Evolutionary conservation across 768 basidiomycete genomes (phyloP).

Genomic region (Lyophyllum semitale): DNA sequence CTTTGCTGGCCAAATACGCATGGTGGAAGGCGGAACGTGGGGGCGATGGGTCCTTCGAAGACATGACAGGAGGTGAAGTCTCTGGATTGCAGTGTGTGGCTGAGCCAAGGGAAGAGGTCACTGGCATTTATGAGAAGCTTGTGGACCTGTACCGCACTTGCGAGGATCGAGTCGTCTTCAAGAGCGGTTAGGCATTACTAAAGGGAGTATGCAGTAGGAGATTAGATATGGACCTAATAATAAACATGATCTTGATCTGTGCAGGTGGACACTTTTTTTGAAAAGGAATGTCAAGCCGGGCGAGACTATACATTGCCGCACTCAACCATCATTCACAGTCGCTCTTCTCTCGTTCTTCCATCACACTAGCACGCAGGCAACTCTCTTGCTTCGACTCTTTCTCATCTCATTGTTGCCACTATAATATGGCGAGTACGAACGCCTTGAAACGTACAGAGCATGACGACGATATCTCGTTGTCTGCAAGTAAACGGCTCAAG

Average conservation of each 20-base stretch:
- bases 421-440: conserved; percentile 10
- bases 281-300: conserved; percentile 14
- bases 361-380: background rate
- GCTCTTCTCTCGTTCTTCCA: background rate
- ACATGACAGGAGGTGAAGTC: conserved; percentile 57
- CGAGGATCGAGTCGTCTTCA: conserved; percentile 50
- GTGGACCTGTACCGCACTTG: conserved; percentile 55
- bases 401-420: background rate
- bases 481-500: conserved; percentile 15
- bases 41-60: conserved; percentile 56
- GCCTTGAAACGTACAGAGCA: conserved; percentile 13
- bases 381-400: background rate
- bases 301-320: conserved; percentile 3
- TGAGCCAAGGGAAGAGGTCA: conserved; percentile 47
- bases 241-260: too few species aligned
- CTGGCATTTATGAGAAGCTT: conserved; percentile 53
- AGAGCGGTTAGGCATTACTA: background rate
- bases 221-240: too few species aligned
- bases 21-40: conserved; percentile 59
- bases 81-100: conserved; percentile 63
- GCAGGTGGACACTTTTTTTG: too few species aligned
- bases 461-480: background rate
- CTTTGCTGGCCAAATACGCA: conserved; percentile 68
- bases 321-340: conserved; percentile 1
- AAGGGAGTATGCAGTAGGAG: background rate